Evolutionary conservation across 768 basidiomycete species (phyloP), one percentile per base, ranked within the genome.

Genomic region (Pisolithus sp.): DNA sequence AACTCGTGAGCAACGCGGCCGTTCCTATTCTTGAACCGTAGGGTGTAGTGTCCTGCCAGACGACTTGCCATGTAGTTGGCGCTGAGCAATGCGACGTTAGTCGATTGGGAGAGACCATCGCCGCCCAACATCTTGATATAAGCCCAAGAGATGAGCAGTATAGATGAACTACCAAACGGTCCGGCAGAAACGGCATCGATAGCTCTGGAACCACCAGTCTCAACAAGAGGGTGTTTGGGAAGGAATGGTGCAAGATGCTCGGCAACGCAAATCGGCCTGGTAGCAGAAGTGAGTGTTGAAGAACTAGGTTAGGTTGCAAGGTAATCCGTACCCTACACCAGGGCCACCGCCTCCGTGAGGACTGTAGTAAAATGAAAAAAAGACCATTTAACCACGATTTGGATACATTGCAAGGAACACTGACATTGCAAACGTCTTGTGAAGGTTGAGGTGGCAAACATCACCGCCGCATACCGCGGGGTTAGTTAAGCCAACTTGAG

Each of bases 81-180:
- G 62, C 85, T 97, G 40, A 99, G 79, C 28, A 99, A 77, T 1
- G 96, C 92, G 28, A 90, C 71, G 60, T 87, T 89, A 3, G 93
- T 89, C 0, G 93, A 85, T 53, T 92, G 80, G 21, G 83, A 80
- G 24, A 99, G 79, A 7, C 96, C 96, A 50, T 81, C 73, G 7
- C 94, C 95, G 24, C 96, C 96, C n/a, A 99, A 81, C 96, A 99
- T 98, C 74, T 90, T 95, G 78, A 96, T 91, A 69, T 96, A 99
- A 12, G 96, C 95, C 94, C 95, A 98, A 0, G 94, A 97, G 61
- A 98, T 97, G 54, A 94, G 77, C 44, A 90, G 84, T 61, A 99
- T 93, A 7, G 92, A 94, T 3, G 96, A 90, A 57, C 92, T 94
- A 42, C 96, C 95, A 64, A 83, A 98, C 0, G 93, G 96, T 2